phyloP scores from a whole-genome alignment of 2,329 filamentous ascomycete species.

The Neofusicoccum kwambonambiense region DNA sequence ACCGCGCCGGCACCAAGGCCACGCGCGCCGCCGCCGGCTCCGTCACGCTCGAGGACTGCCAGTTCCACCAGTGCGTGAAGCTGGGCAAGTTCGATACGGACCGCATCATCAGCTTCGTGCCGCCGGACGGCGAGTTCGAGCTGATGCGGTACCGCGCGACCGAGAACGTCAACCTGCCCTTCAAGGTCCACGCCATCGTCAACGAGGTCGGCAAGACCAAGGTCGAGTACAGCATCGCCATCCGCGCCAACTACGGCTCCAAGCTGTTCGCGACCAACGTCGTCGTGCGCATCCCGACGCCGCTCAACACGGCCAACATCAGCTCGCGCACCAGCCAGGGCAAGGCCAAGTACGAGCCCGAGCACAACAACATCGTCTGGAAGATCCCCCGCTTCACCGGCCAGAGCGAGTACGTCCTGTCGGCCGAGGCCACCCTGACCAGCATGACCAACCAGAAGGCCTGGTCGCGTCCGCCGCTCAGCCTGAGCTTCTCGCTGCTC shows the following conservation, averaged over 20 bases:
- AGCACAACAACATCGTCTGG: conserved; percentile 98
- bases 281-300: conserved; percentile 88
- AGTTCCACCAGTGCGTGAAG: conserved; percentile 99
- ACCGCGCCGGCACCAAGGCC: conserved; percentile 77
- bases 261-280: conserved; percentile 98
- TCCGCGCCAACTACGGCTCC: conserved; percentile 92
- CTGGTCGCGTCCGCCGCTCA: conserved; percentile 91
- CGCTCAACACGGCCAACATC: conserved; percentile 92
- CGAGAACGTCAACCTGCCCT: conserved; percentile 97
- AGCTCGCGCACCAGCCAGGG: conserved; percentile 91
- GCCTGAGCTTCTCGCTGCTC: conserved; percentile 84
- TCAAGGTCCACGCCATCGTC: conserved; percentile 98
- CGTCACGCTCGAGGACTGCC: conserved; percentile 94
- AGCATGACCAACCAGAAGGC: conserved; percentile 98
- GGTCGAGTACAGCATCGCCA: conserved; percentile 97
- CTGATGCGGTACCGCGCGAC: conserved; percentile 98
- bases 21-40: conserved; percentile 94
- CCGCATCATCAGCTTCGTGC: conserved; percentile 94
- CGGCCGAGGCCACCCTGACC: conserved; percentile 87
- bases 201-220: conserved; percentile 96
- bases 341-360: conserved; percentile 97
- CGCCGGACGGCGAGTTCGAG: conserved; percentile 96
- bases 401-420: conserved; percentile 94
- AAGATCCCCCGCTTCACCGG: conserved; percentile 98
- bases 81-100: conserved; percentile 95